These are phyloP conservation scores for Saturnispora besseyi DNA, from an alignment of 805 yeast species.

Conservation along the genomic window DNA sequence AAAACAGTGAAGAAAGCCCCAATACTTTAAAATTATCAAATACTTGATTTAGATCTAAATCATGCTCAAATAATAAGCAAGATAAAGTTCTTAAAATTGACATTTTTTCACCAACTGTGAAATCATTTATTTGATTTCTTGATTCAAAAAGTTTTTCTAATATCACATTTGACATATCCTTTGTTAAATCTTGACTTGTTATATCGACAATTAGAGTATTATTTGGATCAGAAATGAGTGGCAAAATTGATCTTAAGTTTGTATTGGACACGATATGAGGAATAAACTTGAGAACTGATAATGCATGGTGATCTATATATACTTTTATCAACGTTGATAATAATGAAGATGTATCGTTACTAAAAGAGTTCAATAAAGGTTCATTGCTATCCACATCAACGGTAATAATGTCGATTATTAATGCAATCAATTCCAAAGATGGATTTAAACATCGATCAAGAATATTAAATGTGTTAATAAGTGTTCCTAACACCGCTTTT, in stretches of 20 bases:
- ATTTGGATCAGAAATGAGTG: background rate
- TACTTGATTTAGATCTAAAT: background rate
- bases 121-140: background rate
- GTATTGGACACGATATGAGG: background rate
- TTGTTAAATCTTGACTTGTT: background rate
- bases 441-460: background rate
- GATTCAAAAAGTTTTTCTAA: background rate
- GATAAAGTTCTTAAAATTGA: background rate
- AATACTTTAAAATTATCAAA: background rate
- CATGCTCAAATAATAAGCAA: background rate
- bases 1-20: background rate
- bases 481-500: background rate
- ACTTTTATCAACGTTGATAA: background rate
- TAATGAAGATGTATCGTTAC: background rate
- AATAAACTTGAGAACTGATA: background rate
- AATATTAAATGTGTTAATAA: background rate
- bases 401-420: background rate
- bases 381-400: background rate
- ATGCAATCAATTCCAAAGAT: background rate
- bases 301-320: background rate
- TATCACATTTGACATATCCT: background rate
- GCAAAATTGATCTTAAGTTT: background rate
- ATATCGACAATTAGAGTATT: background rate
- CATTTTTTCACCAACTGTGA: background rate
- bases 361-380: background rate